phyloP scores from a whole-genome alignment of 495 filamentous ascomycete genomes.

The Neurospora sp. region DNA sequence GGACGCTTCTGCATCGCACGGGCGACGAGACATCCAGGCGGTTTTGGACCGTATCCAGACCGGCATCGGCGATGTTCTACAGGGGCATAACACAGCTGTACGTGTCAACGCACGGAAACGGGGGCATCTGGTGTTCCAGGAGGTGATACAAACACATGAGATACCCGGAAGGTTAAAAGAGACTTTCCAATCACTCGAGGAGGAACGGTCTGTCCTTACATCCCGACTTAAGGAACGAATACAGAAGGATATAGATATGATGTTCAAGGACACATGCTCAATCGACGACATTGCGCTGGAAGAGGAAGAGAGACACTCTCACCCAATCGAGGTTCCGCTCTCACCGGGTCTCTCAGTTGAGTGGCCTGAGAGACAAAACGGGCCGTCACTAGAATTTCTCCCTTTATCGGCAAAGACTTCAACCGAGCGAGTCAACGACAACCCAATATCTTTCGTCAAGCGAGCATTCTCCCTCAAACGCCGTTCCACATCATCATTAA shows the following conservation, averaged over 20 bases:
- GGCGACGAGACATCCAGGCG: constrained; percentile 28
- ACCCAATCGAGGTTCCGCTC: not conserved
- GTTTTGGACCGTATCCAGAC: constrained; percentile 36
- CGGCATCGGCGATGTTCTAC: constrained; percentile 34
- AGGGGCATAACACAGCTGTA: constrained; percentile 30
- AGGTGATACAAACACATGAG: constrained; percentile 33
- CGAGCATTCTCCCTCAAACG: constrained; percentile 12
- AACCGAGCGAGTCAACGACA: not conserved
- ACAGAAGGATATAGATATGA: constrained; percentile 31
- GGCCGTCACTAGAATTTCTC: constrained; percentile 2
- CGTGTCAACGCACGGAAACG: constrained; percentile 35
- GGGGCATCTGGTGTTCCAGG: constrained; percentile 36
- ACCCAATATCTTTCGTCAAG: constrained; percentile 5
- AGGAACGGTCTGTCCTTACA: constrained; percentile 15
- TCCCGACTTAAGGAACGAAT: constrained; percentile 27
- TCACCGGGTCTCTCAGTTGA: not conserved
- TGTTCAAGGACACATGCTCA: constrained; percentile 35
- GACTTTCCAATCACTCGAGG: constrained; percentile 10
- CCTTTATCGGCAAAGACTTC: not conserved
- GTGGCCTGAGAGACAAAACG: constrained; percentile 6
- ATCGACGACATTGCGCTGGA: constrained; percentile 28
- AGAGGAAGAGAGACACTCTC: constrained; percentile 10
- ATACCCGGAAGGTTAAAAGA: constrained; percentile 12
- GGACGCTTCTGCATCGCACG: constrained; percentile 21
- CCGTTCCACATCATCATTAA: constrained; percentile 8